These are phyloP conservation scores for Cladosporium colombiae DNA, from an alignment of 2,329 filamentous ascomycete genomes.

Conservation along the genomic window DNA sequence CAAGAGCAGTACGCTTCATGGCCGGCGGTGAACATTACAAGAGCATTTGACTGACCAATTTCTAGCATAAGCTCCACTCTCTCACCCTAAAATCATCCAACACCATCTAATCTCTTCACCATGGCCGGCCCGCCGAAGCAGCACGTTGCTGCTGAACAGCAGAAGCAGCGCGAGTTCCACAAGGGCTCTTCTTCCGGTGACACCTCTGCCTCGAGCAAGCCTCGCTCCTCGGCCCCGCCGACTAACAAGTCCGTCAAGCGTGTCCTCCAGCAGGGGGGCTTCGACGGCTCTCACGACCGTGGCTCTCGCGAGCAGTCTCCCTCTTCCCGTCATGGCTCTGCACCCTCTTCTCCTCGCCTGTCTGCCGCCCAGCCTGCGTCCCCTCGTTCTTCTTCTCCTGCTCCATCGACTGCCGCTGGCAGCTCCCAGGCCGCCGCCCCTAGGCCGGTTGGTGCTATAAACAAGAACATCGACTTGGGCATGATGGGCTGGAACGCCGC, in stretches of 20 bases:
- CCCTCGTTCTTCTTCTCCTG: slow-evolving; percentile 16
- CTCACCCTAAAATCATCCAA: neutral
- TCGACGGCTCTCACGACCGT: slow-evolving; percentile 14
- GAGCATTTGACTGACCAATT: neutral
- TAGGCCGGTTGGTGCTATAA: neutral
- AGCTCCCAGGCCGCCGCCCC: neutral
- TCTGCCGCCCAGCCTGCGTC: neutral
- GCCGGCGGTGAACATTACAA: neutral
- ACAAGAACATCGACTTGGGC: slow-evolving; percentile 34
- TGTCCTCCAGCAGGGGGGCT: neutral
- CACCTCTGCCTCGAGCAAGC: slow-evolving; percentile 17
- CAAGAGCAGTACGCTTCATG: neutral
- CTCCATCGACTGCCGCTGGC: neutral
- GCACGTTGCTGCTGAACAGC: slow-evolving; percentile 34
- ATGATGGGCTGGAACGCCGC: slow-evolving; percentile 32
- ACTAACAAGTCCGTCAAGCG: slow-evolving; percentile 9
- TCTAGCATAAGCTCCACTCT: neutral
- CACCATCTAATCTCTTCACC: neutral
- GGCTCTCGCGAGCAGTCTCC: slow-evolving; percentile 1
- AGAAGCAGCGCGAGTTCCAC: slow-evolving; percentile 20
- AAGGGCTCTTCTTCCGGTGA: slow-evolving; percentile 30
- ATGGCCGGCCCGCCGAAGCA: slow-evolving; percentile 44
- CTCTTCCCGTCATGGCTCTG: slow-evolving; percentile 3
- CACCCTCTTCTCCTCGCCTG: neutral
- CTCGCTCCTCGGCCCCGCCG: slow-evolving; percentile 25